These are phyloP conservation scores for Magnaporthales sp. DNA, from an alignment of 2,329 filamentous ascomycete species.

Conservation along the genomic window DNA sequence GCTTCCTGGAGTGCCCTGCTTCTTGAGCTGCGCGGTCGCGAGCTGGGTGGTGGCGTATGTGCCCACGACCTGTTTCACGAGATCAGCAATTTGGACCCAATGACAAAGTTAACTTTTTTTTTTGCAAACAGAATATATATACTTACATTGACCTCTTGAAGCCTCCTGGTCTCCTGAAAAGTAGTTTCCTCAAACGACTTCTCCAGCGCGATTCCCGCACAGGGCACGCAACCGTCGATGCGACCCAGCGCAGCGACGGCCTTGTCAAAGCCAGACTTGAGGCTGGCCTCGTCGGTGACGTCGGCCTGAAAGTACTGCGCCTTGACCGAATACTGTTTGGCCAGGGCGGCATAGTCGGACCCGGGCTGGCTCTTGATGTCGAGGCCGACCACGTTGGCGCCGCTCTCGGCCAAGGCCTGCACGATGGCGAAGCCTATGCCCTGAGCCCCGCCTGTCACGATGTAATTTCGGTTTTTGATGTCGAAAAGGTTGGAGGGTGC, in stretches of 20 bases:
- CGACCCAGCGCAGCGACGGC: constrained; percentile 44
- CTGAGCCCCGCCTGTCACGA: constrained; percentile 63
- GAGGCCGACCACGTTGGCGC: constrained; percentile 41
- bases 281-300: constrained; percentile 49
- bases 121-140: constrained; percentile 61
- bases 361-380: constrained; percentile 46
- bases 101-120: too few species aligned
- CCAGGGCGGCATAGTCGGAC: constrained; percentile 52
- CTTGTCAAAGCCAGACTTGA: constrained; percentile 48
- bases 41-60: too few species aligned
- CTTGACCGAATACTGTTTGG: constrained; percentile 52
- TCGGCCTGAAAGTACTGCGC: constrained; percentile 61
- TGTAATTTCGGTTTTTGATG: constrained; percentile 25
- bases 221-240: constrained; percentile 12
- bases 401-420: constrained; percentile 65
- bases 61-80: too few species aligned
- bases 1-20: constrained; percentile 41
- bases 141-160: constrained; percentile 64
- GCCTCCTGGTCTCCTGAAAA: constrained; percentile 45
- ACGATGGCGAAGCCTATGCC: constrained; percentile 68
- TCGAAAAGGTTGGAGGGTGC: too few species aligned
- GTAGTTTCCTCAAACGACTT: constrained; percentile 59
- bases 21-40: constrained; percentile 52
- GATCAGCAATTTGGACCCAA: too few species aligned
- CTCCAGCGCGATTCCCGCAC: constrained; percentile 37